phyloP scores from a whole-genome alignment of 805 yeast genomes.

The Yarrowia osloensis region DNA sequence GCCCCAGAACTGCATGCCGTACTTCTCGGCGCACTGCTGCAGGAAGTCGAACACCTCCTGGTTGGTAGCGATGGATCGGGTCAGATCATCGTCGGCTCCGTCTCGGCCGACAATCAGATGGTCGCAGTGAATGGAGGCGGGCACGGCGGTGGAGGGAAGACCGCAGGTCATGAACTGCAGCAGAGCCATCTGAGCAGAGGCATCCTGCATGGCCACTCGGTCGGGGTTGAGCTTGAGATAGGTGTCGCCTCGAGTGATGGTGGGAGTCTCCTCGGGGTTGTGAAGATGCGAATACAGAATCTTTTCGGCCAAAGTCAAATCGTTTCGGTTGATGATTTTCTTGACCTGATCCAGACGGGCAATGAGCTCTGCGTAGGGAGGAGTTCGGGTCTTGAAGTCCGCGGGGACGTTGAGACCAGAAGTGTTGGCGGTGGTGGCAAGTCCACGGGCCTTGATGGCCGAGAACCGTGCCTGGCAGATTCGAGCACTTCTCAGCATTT shows the following conservation, averaged over 20 bases:
- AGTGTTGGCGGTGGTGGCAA: slow-evolving; percentile 18
- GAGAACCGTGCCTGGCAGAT: slow-evolving; percentile 16
- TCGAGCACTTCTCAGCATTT: slow-evolving; percentile 29
- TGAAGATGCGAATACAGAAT: slow-evolving; percentile 89
- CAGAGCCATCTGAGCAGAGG: slow-evolving; percentile 99
- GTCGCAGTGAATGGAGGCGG: slow-evolving; percentile 96
- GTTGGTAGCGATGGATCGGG: slow-evolving; percentile 78
- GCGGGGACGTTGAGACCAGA: slow-evolving; percentile 49
- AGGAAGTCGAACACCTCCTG: slow-evolving; percentile 95
- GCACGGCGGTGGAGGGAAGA: slow-evolving; percentile 81
- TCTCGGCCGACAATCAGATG: slow-evolving; percentile 96
- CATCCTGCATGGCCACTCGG: slow-evolving; percentile 99
- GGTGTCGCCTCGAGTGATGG: slow-evolving; percentile 76
- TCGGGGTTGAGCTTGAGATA: slow-evolving; percentile 94
- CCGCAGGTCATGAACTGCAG: slow-evolving; percentile 98
- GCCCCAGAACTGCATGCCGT: slow-evolving; percentile 98
- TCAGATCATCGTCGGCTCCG: slow-evolving; percentile 84
- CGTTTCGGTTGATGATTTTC: slow-evolving; percentile 63
- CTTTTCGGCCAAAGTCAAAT: slow-evolving; percentile 93
- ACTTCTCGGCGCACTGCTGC: slow-evolving; percentile 88
- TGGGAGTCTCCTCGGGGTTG: slow-evolving; percentile 72
- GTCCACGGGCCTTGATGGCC: slow-evolving; percentile 19
- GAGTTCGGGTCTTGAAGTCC: slow-evolving; percentile 69
- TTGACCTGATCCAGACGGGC: slow-evolving; percentile 65
- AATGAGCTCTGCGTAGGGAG: slow-evolving; percentile 81